Percentiles rank a stretch among this genome's conserved stretches.
These are phyloP conservation scores for Rhizoclosmatium sp. DNA, from an alignment of 192 early-diverging fungal species.

Conservation along the genomic window DNA sequence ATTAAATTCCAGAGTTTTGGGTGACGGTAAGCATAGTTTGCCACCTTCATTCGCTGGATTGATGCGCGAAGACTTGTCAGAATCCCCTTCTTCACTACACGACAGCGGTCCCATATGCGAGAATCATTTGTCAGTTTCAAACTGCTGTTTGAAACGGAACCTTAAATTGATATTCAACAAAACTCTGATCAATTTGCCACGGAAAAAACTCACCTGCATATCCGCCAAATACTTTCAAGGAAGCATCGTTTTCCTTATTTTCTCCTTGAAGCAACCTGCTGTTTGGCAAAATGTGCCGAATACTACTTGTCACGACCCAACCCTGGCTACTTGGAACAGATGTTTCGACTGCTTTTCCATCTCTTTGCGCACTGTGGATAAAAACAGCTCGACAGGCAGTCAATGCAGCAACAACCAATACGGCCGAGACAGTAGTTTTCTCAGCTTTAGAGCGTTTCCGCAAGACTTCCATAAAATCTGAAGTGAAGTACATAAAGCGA, in stretches of 20 bases:
- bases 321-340: conserved; percentile 46
- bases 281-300: conserved; percentile 24
- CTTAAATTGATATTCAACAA: conserved; percentile 3
- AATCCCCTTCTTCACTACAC: conserved; percentile 33
- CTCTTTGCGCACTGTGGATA: conserved; percentile 1
- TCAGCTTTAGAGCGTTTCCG: conserved; percentile 12
- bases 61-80: conserved; percentile 20
- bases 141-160: conserved; percentile 41
- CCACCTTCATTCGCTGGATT: conserved; percentile 32
- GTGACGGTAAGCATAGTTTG: too few species aligned
- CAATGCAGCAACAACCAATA: conserved; percentile 49
- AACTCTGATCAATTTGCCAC: not conserved
- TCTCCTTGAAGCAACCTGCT: conserved; percentile 48
- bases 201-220: conserved; percentile 33
- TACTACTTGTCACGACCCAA: conserved; percentile 50
- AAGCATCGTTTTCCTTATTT: conserved; percentile 48
- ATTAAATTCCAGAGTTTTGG: conserved; percentile 41
- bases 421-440: conserved; percentile 40
- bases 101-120: conserved; percentile 46
- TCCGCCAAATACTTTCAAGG: conserved; percentile 48
- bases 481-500: conserved; percentile 39
- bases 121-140: conserved; percentile 36
- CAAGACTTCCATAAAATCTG: conserved; percentile 34
- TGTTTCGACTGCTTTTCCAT: conserved; percentile 4
- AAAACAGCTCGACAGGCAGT: conserved; percentile 45